Conservation (phyloP, 805 yeast genomes). For the Teunomyces lycoperdinae region DNA sequence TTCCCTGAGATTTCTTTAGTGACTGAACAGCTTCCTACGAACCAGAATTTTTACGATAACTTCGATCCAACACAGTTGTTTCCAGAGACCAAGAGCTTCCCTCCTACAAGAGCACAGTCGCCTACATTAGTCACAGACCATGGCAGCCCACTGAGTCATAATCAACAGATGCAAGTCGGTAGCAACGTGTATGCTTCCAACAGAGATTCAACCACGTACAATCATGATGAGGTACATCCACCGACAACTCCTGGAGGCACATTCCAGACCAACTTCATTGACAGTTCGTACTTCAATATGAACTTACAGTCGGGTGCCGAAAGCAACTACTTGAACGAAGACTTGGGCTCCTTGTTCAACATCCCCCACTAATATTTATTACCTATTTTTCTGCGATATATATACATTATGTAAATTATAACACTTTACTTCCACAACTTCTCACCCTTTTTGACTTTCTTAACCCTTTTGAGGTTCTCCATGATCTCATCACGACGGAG, state of each 20-base stretch:
- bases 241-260: slow-evolving; percentile 25
- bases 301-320: slow-evolving; percentile 37
- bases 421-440: slow-evolving; percentile 12
- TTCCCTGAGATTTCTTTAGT: slow-evolving; percentile 57
- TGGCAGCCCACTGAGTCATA: slow-evolving; percentile 11
- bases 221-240: slow-evolving; percentile 3
- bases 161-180: slow-evolving; percentile 9
- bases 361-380: slow-evolving; percentile 13
- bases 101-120: slow-evolving; percentile 37
- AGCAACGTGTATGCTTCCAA: slow-evolving; percentile 34
- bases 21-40: slow-evolving; percentile 49
- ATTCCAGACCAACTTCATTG: slow-evolving; percentile 37
- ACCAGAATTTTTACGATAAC: slow-evolving; percentile 44
- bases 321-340: slow-evolving; percentile 19
- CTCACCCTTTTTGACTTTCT: slow-evolving; percentile 3
- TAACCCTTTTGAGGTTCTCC: slow-evolving; percentile 21
- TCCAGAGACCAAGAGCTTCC: slow-evolving; percentile 40
- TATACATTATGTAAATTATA: background rate
- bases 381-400: background rate
- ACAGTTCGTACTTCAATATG: slow-evolving; percentile 41
- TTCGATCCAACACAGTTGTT: slow-evolving; percentile 59
- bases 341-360: slow-evolving; percentile 29
- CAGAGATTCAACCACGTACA: background rate
- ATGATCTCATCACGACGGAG: slow-evolving; percentile 51
- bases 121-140: slow-evolving; percentile 16